phyloP scores from a whole-genome alignment of 176 grass and related monocot species.

The Aegilops umbellulata region DNA sequence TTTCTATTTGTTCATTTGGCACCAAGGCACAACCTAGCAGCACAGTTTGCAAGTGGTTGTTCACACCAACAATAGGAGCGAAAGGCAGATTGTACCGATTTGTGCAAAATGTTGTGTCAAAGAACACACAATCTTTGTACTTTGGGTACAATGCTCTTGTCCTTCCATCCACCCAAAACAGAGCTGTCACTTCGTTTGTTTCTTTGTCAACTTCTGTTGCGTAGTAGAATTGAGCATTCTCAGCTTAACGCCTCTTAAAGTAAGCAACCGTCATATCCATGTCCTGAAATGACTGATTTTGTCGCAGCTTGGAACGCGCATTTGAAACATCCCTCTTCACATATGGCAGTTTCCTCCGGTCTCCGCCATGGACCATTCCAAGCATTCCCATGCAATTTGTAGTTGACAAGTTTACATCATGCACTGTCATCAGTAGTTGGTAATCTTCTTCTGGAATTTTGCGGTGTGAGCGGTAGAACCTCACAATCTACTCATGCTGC shows the following conservation, averaged over 20 bases:
- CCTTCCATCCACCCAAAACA: constrained; percentile 31
- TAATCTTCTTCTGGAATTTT: no score
- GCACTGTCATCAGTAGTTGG: no score
- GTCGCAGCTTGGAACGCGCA: background rate
- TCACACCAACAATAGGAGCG: constrained; percentile 3
- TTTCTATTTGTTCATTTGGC: background rate
- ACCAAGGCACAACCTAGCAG: background rate
- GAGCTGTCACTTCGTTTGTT: background rate
- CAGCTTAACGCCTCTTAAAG: background rate
- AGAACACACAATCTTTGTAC: background rate
- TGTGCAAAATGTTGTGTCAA: constrained; percentile 8
- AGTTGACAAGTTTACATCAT: no score
- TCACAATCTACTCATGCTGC: background rate
- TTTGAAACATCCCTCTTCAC: background rate
- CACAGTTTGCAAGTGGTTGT: constrained; percentile 7
- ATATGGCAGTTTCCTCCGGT: background rate
- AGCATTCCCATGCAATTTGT: no score
- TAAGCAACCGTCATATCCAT: background rate
- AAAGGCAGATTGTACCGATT: constrained; percentile 4
- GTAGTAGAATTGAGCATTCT: background rate
- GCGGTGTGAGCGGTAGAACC: no score
- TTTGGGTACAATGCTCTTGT: background rate
- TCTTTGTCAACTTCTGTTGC: background rate
- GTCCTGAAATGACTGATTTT: background rate
- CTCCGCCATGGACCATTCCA: no score